These are phyloP conservation scores for Kodamaea fukazawae DNA, from an alignment of 805 yeast species.

Conservation along the genomic window DNA sequence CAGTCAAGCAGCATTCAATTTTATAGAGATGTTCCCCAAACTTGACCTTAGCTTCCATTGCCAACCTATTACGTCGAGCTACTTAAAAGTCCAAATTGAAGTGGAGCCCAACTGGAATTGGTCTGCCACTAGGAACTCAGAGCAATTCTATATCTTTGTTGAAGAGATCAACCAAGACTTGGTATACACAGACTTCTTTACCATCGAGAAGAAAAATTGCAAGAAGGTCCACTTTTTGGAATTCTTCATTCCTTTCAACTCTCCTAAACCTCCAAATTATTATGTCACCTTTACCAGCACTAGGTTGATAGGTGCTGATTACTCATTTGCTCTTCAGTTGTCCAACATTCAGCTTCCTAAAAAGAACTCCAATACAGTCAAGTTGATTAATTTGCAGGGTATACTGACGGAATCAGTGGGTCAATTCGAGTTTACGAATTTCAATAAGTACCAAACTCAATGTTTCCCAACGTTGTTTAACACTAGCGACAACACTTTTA, in stretches of 20 bases:
- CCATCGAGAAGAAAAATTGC: conserved; percentile 50
- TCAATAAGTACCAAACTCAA: conserved; percentile 77
- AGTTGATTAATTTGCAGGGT: conserved; percentile 49
- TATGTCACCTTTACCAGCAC: conserved; percentile 75
- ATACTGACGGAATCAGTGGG: conserved; percentile 45
- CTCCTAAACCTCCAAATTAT: conserved; percentile 65
- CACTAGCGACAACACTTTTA: conserved; percentile 55
- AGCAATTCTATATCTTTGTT: conserved; percentile 65
- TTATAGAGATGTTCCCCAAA: conserved; percentile 72
- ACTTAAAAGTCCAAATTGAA: conserved; percentile 64
- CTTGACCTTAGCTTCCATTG: conserved; percentile 55
- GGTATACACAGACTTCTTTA: conserved; percentile 54
- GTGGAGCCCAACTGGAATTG: conserved; percentile 74
- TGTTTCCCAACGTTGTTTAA: conserved; percentile 58
- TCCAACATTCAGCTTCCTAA: conserved; percentile 54
- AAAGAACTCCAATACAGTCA: conserved; percentile 61
- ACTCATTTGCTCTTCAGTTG: conserved; percentile 58
- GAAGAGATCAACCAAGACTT: conserved; percentile 87
- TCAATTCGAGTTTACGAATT: conserved; percentile 46
- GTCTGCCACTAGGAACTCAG: conserved; percentile 64
- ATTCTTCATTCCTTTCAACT: conserved; percentile 58
- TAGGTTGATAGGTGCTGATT: conserved; percentile 78
- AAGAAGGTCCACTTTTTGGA: conserved; percentile 56
- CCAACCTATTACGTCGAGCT: conserved; percentile 74
- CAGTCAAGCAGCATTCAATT: conserved; percentile 58